Evolutionary conservation across 306 rosid genomes (phyloP), one percentile per base, ranked within the genome.

Genomic region (Sophora flavescens): DNA sequence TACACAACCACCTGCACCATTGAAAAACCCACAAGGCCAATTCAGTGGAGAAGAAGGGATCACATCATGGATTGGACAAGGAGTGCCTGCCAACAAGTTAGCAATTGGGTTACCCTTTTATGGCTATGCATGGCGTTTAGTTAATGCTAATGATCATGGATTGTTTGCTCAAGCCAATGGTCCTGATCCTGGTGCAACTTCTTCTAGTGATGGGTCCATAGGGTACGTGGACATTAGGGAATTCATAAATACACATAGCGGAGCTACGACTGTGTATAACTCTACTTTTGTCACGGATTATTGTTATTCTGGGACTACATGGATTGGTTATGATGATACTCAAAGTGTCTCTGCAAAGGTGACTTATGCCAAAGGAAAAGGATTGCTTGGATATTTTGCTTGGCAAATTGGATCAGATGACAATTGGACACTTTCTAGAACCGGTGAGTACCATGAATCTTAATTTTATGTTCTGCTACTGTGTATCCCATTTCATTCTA

Each of bases 241-340:
- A 4, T 16, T 48, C 33, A 75, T 81, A 73, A 45, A 30, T 3
- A 11, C 30, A 26, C 14, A 72, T 8, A 64, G 68, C 12, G 3
- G 39, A 4, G 80, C 80, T 45, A 2, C 0, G 32, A 57, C 26
- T 16, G 47, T 70, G 41, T 79, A 75, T 45, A 79, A 88, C 72
- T 67, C 82, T 28, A 76, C 80, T 2, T 79, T 57, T 69, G 86
- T 81, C 10, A 69, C 84, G 6, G 74, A 88, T 65, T 88, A 88
- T 52, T 80, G 82, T 64, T 47, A 58, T 12, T 58, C 77, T 7
- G 88, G 88, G 42, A 35, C 74, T 13, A 64, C 26, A 13, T 85
- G 88, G 89, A 58, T 83, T 48, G 86, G 87, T 14, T 86, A 78
- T 42, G 88, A 88, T 76, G 91, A 86, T 64, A 84, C 82, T 63